Percentiles rank a stretch among this genome's conserved stretches.
These are phyloP conservation scores for Ascochyta clinopodiicola DNA, from an alignment of 2,329 filamentous ascomycete species.

Conservation along the genomic window DNA sequence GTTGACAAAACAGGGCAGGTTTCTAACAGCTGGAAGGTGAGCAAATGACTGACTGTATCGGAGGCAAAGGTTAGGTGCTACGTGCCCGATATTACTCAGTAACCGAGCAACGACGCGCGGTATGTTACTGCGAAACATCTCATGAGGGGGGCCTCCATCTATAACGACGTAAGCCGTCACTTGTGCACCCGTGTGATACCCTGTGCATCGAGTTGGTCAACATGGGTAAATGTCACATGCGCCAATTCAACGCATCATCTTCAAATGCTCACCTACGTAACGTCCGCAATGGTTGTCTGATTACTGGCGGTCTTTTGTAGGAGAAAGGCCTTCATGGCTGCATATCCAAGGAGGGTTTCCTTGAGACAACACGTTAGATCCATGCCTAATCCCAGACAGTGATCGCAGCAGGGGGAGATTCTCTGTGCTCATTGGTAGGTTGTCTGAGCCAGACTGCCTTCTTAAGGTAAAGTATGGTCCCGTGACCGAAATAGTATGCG, in stretches of 20 bases:
- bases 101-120: neutral
- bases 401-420: conserved; percentile 21
- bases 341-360: neutral
- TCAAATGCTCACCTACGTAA: neutral
- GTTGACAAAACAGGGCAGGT: neutral
- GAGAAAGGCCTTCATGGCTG: neutral
- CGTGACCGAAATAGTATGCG: conserved; percentile 41
- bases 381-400: conserved; percentile 37
- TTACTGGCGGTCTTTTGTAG: neutral
- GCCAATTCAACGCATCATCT: neutral
- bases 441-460: conserved; percentile 17
- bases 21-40: too few relatives aligned
- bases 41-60: conserved; percentile 11
- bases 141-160: neutral
- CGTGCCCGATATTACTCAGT: neutral
- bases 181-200: conserved; percentile 1
- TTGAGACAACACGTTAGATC: conserved; percentile 8
- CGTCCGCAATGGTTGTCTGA: neutral
- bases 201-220: neutral
- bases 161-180: neutral
- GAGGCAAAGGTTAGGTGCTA: neutral
- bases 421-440: conserved; percentile 35
- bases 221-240: neutral
- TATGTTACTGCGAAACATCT: neutral
- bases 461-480: conserved; percentile 33